Base-by-base conservation (phyloP, 2,329 filamentous ascomycete genomes). In the Fusarium chuoi region DNA sequence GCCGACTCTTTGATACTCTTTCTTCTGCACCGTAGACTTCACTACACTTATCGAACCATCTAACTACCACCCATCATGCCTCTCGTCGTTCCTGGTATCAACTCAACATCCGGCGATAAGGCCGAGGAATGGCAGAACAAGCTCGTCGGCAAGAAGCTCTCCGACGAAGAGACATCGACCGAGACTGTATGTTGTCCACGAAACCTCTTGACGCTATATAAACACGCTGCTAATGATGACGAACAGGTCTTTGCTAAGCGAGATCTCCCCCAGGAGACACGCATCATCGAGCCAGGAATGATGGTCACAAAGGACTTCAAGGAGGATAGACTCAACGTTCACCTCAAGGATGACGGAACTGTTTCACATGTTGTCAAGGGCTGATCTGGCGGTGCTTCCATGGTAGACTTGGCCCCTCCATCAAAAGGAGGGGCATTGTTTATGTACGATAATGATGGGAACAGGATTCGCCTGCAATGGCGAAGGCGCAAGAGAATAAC, bases 131-230 rank as follows among this genome's bases (percentile, higher is more conserved):
- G 90, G 90, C 83, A 83, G 74, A 87, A 86, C 81, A 90, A 91
- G 84, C 84, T 92, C 9, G 86, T 89, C 51, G 90, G 90, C 78
- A 92, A 92, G 88, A 91, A 85, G 54, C 81, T 91, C 18, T 85
- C 85, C 17, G 89, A 78, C n/a, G 89, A 76, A 15, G 79, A 81
- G 24, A 18, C 65, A 24, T 85, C 85, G 61, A 87, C 83, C 72
- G 88, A 89, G 79, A 89, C 85, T 14, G 90, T 91, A 81, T 62
- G 86, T 75, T 49, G 22, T 13, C 9, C 9, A 41, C 33, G 11
- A 17, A 4, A 18, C 4, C 11, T 8, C 3, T 35, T 5, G 9
- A 11, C 7, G 18, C 3, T 36, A 2, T 15, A 26, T 36, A 7
- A 45, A 46, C 77, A 20, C 28, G 30, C 36, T 20, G 39, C 46